Conservation (phyloP, 225 moss, liverwort and hornwort species). For the Straminergon stramineum region DNA sequence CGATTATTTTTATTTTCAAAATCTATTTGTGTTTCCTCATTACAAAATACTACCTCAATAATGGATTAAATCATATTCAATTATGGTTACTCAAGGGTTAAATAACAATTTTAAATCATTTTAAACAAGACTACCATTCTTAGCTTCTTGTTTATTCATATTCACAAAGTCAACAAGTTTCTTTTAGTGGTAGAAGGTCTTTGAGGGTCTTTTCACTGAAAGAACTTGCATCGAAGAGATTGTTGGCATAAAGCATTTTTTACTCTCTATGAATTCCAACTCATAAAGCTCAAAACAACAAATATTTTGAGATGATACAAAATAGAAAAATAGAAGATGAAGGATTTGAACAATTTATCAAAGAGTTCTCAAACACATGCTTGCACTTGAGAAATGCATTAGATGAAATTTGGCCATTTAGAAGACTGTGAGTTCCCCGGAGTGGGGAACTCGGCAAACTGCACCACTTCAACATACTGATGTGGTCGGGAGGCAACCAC, state of each 20-base stretch:
- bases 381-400: background rate
- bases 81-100: rapidly evolving
- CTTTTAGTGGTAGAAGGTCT: background rate
- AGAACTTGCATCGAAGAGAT: background rate
- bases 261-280: background rate
- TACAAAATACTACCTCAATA: background rate
- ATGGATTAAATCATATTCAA: background rate
- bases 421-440: too few relatives aligned
- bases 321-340: background rate
- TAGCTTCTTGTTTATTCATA: background rate
- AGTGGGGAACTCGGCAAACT: too few relatives aligned
- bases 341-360: background rate
- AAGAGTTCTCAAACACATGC: background rate
- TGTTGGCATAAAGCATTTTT: background rate
- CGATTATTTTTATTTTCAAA: background rate
- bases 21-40: background rate
- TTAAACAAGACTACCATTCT: background rate
- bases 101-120: too few relatives aligned
- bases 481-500: too few relatives aligned
- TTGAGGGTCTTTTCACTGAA: background rate
- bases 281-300: background rate
- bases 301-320: background rate
- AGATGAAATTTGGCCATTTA: too few relatives aligned
- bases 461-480: too few relatives aligned
- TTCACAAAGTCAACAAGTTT: rapidly evolving